Conservation (phyloP, 495 filamentous ascomycete genomes). For the Achaetomiella virescens region DNA sequence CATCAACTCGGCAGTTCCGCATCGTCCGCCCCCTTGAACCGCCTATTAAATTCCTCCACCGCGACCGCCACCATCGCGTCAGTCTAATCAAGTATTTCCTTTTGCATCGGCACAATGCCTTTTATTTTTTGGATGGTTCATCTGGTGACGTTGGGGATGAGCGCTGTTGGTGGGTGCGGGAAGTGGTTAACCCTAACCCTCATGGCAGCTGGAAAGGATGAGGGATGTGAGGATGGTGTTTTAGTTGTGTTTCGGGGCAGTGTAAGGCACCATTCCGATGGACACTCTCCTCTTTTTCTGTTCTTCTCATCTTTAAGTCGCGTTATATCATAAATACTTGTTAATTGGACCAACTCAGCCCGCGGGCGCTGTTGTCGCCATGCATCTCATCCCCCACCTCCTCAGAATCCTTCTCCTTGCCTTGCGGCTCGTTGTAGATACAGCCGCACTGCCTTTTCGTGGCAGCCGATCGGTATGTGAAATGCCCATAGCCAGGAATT, state of each 20-base stretch:
- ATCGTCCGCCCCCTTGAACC: constrained; percentile 35
- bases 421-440: not conserved
- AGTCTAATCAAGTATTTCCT: not conserved
- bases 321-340: no score
- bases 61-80: constrained; percentile 52
- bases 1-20: not conserved
- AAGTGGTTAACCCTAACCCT: constrained; percentile 1
- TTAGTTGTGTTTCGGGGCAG: not conserved
- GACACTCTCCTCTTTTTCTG: no score
- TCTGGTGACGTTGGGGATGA: no score
- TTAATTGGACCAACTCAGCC: no score
- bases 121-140: no score
- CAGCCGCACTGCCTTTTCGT: not conserved
- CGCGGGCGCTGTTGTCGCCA: no score
- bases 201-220: not conserved
- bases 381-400: no score
- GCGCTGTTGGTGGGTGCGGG: not conserved
- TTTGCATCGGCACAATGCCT: no score
- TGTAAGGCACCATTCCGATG: not conserved
- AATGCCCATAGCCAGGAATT: no score
- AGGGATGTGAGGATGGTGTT: constrained; percentile 3
- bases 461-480: no score
- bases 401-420: not conserved
- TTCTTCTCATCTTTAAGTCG: no score
- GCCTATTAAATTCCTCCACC: constrained; percentile 53